These are phyloP conservation scores for Candida loeiensis DNA, from an alignment of 805 yeast genomes.

Conservation along the genomic window DNA sequence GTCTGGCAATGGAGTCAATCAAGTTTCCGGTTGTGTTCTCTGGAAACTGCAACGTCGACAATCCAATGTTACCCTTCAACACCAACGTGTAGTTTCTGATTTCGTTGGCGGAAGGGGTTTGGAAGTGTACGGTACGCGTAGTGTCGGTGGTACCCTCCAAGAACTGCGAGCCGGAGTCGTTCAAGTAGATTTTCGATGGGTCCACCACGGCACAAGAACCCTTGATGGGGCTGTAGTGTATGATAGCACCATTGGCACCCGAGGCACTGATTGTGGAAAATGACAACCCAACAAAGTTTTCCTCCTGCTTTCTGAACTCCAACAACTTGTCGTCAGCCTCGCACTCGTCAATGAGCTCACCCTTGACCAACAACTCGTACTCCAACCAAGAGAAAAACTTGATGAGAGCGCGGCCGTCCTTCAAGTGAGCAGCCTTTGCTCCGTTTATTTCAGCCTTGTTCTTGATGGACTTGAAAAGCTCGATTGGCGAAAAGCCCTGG, in stretches of 20 bases:
- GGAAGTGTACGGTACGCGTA: conserved; percentile 58
- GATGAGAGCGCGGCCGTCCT: conserved; percentile 56
- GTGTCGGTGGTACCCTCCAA: conserved; percentile 65
- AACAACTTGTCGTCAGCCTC: conserved; percentile 52
- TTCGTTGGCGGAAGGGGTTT: conserved; percentile 44
- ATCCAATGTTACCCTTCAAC: conserved; percentile 53
- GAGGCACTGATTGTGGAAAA: conserved; percentile 73
- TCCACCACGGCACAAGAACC: conserved; percentile 45
- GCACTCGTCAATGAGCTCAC: conserved; percentile 50
- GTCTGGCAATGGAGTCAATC: conserved; percentile 58
- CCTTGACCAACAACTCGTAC: conserved; percentile 41
- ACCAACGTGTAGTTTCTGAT: conserved; percentile 52
- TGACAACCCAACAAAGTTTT: conserved; percentile 58
- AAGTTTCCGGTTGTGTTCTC: conserved; percentile 51
- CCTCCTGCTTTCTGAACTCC: conserved; percentile 36
- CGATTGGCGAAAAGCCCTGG: conserved; percentile 38
- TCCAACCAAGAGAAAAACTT: conserved; percentile 59
- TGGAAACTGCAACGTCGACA: conserved; percentile 50
- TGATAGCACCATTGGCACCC: conserved; percentile 73
- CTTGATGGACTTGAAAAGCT: conserved; percentile 50
- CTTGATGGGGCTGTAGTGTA: conserved; percentile 64
- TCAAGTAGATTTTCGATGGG: conserved; percentile 50
- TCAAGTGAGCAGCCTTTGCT: conserved; percentile 50
- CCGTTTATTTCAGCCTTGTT: conserved; percentile 48
- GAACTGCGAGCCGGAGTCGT: conserved; percentile 61